These are phyloP conservation scores for Dictyophora rubrovolvata DNA, from an alignment of 768 basidiomycete species.

Conservation along the genomic window DNA sequence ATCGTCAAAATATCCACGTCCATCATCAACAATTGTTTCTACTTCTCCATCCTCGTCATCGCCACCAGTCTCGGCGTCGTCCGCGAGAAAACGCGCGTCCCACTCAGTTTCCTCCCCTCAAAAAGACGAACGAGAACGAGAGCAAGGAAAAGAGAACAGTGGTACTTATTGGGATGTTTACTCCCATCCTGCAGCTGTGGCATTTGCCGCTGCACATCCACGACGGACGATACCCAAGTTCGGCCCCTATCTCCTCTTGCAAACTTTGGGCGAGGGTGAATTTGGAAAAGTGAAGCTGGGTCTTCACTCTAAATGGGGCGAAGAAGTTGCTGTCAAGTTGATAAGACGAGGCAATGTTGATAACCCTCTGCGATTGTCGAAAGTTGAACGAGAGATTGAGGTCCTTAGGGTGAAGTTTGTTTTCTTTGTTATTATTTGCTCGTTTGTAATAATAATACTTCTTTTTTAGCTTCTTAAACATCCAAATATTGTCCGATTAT, in stretches of 20 bases:
- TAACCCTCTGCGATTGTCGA: conserved; percentile 74
- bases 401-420: conserved; percentile 70
- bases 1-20: conserved; percentile 9
- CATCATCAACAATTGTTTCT: conserved; percentile 24
- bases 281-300: conserved; percentile 99
- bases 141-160: conserved; percentile 27
- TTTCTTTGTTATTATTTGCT: conserved; percentile 9
- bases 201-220: conserved; percentile 76
- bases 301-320: conserved; percentile 84
- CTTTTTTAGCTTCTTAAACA: conserved; percentile 73
- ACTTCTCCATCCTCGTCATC: conserved; percentile 24
- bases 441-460: conserved; percentile 12
- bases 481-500: conserved; percentile 94
- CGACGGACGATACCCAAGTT: conserved; percentile 85
- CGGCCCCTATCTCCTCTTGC: conserved; percentile 89
- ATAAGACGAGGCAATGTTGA: conserved; percentile 91
- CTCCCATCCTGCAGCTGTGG: conserved; percentile 73
- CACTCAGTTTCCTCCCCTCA: conserved; percentile 54
- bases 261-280: conserved; percentile 96
- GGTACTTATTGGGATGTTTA: conserved; percentile 63
- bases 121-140: conserved; percentile 20
- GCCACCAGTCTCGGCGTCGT: conserved; percentile 14
- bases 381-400: conserved; percentile 96
- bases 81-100: conserved; percentile 60
- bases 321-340: conserved; percentile 97